phyloP scores from a whole-genome alignment of 1,139 yeast genomes.

The Geotrichum restrictum region DNA sequence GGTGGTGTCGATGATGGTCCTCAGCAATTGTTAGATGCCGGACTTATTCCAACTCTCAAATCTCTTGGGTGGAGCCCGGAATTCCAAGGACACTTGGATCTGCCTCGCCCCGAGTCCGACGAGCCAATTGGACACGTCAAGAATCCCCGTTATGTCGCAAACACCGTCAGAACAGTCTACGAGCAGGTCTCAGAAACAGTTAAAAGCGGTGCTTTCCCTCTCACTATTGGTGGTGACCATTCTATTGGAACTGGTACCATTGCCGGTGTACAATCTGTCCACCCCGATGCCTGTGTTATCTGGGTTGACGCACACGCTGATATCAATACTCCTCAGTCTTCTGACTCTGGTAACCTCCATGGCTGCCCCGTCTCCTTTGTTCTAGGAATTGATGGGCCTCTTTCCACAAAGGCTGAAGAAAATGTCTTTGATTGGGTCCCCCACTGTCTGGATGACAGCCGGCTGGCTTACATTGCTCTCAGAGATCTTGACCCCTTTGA shows the following conservation, averaged over 20 bases:
- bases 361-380: conserved; percentile 95
- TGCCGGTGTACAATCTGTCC: conserved; percentile 69
- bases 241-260: conserved; percentile 94
- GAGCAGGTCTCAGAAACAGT: conserved; percentile 55
- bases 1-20: conserved; percentile 95
- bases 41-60: conserved; percentile 59
- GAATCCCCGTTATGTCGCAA: conserved; percentile 73
- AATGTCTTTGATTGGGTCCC: conserved; percentile 67
- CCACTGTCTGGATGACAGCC: conserved; percentile 57
- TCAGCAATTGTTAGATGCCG: conserved; percentile 67
- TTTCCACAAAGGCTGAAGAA: conserved; percentile 49
- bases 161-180: conserved; percentile 62
- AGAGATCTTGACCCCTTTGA: conserved; percentile 91
- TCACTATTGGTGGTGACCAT: conserved; percentile 95
- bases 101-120: conserved; percentile 37
- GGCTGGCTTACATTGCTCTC: conserved; percentile 88
- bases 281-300: conserved; percentile 83
- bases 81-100: conserved; percentile 54
- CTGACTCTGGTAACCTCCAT: conserved; percentile 88
- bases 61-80: conserved; percentile 70
- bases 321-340: conserved; percentile 82
- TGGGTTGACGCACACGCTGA: conserved; percentile 99
- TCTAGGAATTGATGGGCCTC: conserved; percentile 52
- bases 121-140: conserved; percentile 51
- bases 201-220: conserved; percentile 56